These are phyloP conservation scores for Suillus sp. DNA, from an alignment of 768 basidiomycete genomes.

Conservation along the genomic window DNA sequence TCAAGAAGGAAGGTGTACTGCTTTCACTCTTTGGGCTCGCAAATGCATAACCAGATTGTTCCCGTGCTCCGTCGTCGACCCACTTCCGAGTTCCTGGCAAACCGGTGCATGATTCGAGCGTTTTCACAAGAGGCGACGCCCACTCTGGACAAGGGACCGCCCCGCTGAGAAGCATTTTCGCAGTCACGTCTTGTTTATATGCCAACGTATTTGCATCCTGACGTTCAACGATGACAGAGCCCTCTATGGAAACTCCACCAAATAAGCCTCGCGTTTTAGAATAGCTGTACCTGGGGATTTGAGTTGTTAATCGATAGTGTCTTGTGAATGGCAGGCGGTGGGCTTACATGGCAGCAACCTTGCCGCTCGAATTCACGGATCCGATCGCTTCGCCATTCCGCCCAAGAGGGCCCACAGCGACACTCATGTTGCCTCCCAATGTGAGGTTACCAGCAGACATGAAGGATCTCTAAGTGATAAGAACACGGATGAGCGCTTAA, in stretches of 20 bases:
- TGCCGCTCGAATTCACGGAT: slow-evolving; percentile 80
- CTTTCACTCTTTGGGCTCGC: slow-evolving; percentile 39
- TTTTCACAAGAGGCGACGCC: slow-evolving; percentile 73
- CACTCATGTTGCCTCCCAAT: slow-evolving; percentile 86
- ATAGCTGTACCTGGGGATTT: slow-evolving; percentile 71
- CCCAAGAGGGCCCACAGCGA: slow-evolving; percentile 90
- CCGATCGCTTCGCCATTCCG: slow-evolving; percentile 92
- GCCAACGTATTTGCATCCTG: slow-evolving; percentile 90
- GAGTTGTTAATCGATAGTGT: slow-evolving; percentile 14
- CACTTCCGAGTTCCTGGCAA: slow-evolving; percentile 68
- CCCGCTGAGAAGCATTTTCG: slow-evolving; percentile 81
- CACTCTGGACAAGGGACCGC: slow-evolving; percentile 72
- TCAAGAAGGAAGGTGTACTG: slow-evolving; percentile 33
- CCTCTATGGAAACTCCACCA: slow-evolving; percentile 87
- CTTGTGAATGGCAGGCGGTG: slow-evolving; percentile 1
- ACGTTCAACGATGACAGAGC: slow-evolving; percentile 90
- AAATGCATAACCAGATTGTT: slow-evolving; percentile 58
- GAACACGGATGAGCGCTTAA: slow-evolving; percentile 15
- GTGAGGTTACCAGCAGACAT: slow-evolving; percentile 94
- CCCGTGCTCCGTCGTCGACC: slow-evolving; percentile 54
- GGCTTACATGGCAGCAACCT: slow-evolving; percentile 84
- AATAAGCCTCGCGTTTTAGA: slow-evolving; percentile 93
- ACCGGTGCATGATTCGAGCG: slow-evolving; percentile 72
- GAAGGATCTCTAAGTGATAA: slow-evolving; percentile 63
- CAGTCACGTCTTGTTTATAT: slow-evolving; percentile 72